Evolutionary conservation across 129 eudicot species (phyloP), one percentile per base, ranked within the genome.

Genomic region (Smallanthus sonchifolius): DNA sequence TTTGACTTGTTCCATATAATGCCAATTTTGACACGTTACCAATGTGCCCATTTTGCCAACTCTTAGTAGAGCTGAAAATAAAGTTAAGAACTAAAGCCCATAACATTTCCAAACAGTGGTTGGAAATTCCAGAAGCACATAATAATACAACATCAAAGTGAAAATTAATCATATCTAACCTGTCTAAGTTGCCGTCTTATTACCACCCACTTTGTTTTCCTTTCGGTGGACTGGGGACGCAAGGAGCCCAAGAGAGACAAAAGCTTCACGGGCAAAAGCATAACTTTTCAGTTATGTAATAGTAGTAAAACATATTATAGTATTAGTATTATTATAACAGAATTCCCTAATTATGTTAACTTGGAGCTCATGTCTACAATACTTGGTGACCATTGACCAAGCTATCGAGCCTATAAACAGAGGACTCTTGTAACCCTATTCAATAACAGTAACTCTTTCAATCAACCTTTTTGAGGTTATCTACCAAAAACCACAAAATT

Each of bases 201-300:
- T 8, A 93, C 90, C 79, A 76, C 98, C 98, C 96, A 93, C 78
- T 86, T 93, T 39, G 90, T 84, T 85, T 93, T 93, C 74, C 98
- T 82, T 79, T 90, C 92, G 39, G 95, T 59, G 62, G 98, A 87
- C 81, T 90, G 98, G 60, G 98, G 98, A 72, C 87, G 90, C 79
- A 90, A 86, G 65, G 92, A 81, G 70, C 92, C 92, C 86, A 90
- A 70, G 19, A 87, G 85, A 38, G 98, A 93, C 37, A 93, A 78
- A 81, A 93, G 96, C 98, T 93, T 82, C 87, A 83, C 20, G 39
- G 1, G 17, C 35, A 79, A 65, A 64, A 57, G 35, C 24, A 76
- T 19, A 19, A 28, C 7, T 14, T 79, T 75, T 77, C 76, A 80
- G 81, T 28, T 45, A 62, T 61, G 16, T 40, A 42, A 28, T 0